phyloP scores from a whole-genome alignment of 2,329 filamentous ascomycete genomes.

The Trichoderma harzianum region DNA sequence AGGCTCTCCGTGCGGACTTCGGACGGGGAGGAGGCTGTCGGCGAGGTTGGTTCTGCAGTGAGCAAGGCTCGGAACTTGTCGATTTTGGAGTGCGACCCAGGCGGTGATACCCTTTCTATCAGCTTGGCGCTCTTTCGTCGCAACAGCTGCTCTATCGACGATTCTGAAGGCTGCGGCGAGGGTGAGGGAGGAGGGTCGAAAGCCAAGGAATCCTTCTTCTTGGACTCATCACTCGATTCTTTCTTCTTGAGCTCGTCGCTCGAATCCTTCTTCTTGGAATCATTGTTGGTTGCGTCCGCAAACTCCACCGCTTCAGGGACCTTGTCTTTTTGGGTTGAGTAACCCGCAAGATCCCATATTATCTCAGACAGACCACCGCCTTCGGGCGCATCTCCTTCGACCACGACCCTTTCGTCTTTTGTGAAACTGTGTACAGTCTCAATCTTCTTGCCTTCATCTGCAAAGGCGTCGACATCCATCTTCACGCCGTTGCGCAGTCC shows the following conservation, averaged over 20 bases:
- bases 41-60: conserved; percentile 5
- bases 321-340: conserved; percentile 32
- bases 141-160: conserved; percentile 19
- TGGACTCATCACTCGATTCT: neutral
- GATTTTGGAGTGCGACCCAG: conserved; percentile 20
- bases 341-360: conserved; percentile 52
- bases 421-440: conserved; percentile 78
- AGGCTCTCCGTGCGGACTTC: conserved; percentile 22
- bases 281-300: conserved; percentile 30
- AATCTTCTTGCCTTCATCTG: conserved; percentile 85
- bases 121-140: conserved; percentile 34
- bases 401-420: conserved; percentile 65
- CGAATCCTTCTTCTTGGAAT: neutral
- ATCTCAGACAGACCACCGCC: conserved; percentile 49
- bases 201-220: neutral
- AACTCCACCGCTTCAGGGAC: conserved; percentile 36
- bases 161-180: neutral
- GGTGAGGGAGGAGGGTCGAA: neutral
- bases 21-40: neutral
- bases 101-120: conserved; percentile 31
- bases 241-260: neutral
- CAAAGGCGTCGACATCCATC: conserved; percentile 77
- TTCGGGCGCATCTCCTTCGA: conserved; percentile 55
- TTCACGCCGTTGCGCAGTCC: conserved; percentile 85
- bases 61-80: conserved; percentile 27